phyloP scores from a whole-genome alignment of 2,329 filamentous ascomycete species.

The Trichoderma koningiopsis region DNA sequence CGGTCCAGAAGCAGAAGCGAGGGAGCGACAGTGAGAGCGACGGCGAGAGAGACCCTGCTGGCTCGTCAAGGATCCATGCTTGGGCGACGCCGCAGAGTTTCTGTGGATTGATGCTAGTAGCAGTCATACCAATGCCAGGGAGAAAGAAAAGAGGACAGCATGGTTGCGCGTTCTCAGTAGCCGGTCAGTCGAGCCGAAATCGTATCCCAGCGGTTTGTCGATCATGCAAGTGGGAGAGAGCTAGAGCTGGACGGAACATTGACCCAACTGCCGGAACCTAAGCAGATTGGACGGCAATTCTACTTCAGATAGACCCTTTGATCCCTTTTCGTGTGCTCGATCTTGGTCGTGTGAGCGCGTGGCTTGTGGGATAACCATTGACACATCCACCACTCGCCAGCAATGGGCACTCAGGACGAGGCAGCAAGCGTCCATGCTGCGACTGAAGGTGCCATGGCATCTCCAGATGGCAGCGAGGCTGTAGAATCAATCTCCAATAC shows the following conservation, averaged over 20 bases:
- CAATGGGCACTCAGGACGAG: constrained; percentile 16
- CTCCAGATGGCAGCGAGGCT: background rate
- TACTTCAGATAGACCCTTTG: background rate
- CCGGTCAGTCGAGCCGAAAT: background rate
- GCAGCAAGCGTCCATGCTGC: background rate
- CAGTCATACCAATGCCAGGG: background rate
- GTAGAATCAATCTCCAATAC: background rate
- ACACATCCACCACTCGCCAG: constrained; percentile 1
- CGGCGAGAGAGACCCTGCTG: background rate
- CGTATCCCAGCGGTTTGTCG: background rate
- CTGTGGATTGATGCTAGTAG: background rate
- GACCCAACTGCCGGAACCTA: constrained; percentile 5
- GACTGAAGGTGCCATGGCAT: background rate
- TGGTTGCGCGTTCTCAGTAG: background rate
- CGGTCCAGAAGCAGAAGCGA: background rate
- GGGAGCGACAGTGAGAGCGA: constrained; percentile 4
- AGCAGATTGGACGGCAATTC: background rate
- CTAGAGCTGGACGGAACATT: constrained; percentile 1
- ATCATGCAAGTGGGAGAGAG: background rate
- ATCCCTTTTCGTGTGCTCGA: background rate
- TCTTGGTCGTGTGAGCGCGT: constrained; percentile 6
- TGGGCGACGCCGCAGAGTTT: background rate
- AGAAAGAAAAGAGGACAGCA: background rate
- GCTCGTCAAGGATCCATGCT: background rate
- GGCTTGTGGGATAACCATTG: constrained; percentile 8